Evolutionary conservation across 306 rosid genomes (phyloP).

Genomic region (Myrica gale): DNA sequence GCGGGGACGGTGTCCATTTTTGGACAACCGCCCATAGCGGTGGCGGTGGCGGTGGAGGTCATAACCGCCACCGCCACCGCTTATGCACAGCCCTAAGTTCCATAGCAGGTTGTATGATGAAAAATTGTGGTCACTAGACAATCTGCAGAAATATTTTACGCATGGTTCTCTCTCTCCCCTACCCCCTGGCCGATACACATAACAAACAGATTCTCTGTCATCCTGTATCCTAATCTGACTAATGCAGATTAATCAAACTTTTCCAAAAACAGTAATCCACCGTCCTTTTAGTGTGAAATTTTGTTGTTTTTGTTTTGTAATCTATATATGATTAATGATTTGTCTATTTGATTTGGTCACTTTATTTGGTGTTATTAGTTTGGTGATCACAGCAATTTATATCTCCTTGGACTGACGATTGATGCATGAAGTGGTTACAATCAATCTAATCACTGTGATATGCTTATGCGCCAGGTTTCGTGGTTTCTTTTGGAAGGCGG

Average conservation of each 20-base stretch:
- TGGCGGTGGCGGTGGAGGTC: too few species aligned
- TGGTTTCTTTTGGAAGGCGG: slow-evolving; percentile 80
- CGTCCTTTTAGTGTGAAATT: neutral
- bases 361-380: neutral
- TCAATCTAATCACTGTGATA: slow-evolving; percentile 1
- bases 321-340: neutral
- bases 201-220: neutral
- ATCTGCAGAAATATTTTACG: neutral
- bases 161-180: neutral
- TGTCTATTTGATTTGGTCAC: neutral
- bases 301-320: neutral
- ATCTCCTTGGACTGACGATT: neutral
- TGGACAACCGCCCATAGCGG: too few species aligned
- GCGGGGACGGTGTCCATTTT: too few species aligned
- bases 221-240: neutral
- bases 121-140: neutral
- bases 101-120: neutral
- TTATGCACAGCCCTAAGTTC: too few species aligned
- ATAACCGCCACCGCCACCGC: too few species aligned
- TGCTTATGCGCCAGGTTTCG: slow-evolving; percentile 51
- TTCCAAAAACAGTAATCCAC: neutral
- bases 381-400: neutral
- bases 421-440: neutral
- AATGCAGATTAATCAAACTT: neutral
- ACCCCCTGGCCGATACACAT: neutral